These are phyloP conservation scores for Protomyces inundatus DNA, from an alignment of 1,139 yeast species.

Conservation along the genomic window DNA sequence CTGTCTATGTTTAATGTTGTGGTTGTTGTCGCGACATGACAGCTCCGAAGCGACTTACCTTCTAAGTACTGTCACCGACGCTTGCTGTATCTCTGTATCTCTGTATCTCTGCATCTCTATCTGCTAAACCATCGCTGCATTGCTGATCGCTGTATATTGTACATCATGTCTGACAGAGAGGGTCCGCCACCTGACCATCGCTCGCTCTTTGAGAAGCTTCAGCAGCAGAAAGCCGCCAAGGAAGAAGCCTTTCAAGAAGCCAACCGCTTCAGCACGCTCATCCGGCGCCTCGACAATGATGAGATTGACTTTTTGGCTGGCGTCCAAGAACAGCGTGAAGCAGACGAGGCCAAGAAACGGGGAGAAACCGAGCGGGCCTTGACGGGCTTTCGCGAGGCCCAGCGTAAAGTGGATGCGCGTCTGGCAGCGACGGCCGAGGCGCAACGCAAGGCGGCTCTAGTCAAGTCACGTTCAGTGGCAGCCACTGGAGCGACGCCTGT, in stretches of 20 bases:
- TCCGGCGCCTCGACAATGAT: slow-evolving; percentile 34
- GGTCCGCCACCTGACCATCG: slow-evolving; percentile 28
- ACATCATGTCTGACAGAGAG: not conserved
- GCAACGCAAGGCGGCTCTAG: not conserved
- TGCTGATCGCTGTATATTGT: too few species aligned
- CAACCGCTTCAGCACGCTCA: slow-evolving; percentile 31
- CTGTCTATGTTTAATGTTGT: too few species aligned
- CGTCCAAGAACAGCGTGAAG: slow-evolving; percentile 30
- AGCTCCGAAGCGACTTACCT: too few species aligned
- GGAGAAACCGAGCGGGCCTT: slow-evolving; percentile 30
- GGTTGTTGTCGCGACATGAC: too few species aligned
- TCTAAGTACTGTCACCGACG: too few species aligned
- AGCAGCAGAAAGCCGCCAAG: slow-evolving; percentile 33
- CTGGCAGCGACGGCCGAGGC: not conserved
- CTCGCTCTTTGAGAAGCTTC: slow-evolving; percentile 33
- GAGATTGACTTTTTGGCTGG: slow-evolving; percentile 34
- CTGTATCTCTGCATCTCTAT: too few species aligned
- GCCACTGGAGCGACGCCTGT: too few species aligned
- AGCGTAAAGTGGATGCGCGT: slow-evolving; percentile 6
- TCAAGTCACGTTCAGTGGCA: not conserved
- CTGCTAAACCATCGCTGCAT: too few species aligned
- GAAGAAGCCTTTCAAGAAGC: slow-evolving; percentile 34
- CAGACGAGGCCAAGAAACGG: slow-evolving; percentile 27
- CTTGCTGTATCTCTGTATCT: too few species aligned
- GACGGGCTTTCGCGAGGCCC: slow-evolving; percentile 28